Base-by-base conservation (phyloP, 139 green algal species). In the Chlamydomonas schloesseri region DNA sequence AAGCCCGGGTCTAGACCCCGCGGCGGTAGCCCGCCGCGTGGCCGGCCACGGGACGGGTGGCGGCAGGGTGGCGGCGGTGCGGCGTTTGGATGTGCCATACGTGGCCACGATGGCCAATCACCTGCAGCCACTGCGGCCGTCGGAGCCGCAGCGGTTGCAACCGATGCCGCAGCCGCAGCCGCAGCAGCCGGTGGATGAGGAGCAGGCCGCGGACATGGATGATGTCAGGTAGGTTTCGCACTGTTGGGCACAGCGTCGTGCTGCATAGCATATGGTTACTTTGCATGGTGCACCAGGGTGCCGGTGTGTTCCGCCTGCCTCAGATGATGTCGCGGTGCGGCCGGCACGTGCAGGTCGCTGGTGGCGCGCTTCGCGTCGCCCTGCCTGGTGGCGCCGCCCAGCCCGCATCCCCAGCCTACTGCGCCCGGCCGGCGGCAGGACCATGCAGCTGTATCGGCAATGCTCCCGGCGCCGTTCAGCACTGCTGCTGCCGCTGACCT, bases 81-180 rank as follows among this genome's bases (percentile, higher is more conserved):
- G 3, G 33, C 60, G 62, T 1, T 13, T 90, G 31, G 65, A 90
- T 14, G 86, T 80, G 47, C 86, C 86, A 23, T 90, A 90, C 77
- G 47, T 76, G 17, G 68, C 58, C 4, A 88, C 58, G 20, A 31
- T 78, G 42, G 47, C 42, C 3, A 9, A n/a, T n/a, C 34, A 13
- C 53, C 20, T 62, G 55, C 28, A 36, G 62, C 20, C 73, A n/a
- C n/a, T n/a, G n/a, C n/a, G n/a, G n/a, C n/a, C n/a, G n/a, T n/a
- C n/a, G n/a, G n/a, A n/a, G n/a, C n/a, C n/a, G n/a, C n/a, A n/a
- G n/a, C n/a, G n/a, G n/a, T n/a, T n/a, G n/a, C n/a, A n/a, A n/a
- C n/a, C n/a, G n/a, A n/a, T 29, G 53, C 2, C 26, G 31, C 21
- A 29, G 68, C 23, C 33, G 36, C 74, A 14, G 24, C 36, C 11